Base-by-base conservation (phyloP, 1,284 basidiomycete species). In the Cryptococcus deneoformans region DNA sequence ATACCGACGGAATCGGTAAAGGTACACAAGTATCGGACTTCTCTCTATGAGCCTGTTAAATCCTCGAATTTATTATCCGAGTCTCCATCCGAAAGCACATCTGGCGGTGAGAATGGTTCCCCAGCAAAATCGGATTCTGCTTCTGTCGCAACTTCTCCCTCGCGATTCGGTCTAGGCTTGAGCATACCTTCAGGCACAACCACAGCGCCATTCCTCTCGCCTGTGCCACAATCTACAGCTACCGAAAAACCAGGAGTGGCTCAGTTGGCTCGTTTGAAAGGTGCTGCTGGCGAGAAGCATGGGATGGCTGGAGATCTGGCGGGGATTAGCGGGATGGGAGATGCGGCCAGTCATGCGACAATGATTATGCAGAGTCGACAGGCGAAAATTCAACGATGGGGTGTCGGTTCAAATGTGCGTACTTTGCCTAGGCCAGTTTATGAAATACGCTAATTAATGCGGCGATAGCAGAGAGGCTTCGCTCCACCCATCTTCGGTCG, bases 311-410 rank as follows among this genome's bases (percentile, higher is more conserved):
- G 73, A 69, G 73, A 73, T 58, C 47, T 74, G 24, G 70, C 70
- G 1, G 72, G 71, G 1, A 58, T 71, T 12, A 64, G 62, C 2
- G 56, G 53, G 1, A 68, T 77, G 14, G 77, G 79, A 0, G 81
- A 82, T 63, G 82, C 82, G 42, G 81, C 75, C 0, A 70, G 70
- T 59, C 76, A 81, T 56, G 82, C 82, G 0, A 79, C 77, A 57
- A 80, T 82, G 75, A 82, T 83, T 62, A 75, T 83, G 61, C 80
- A 82, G 60, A 80, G 77, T 52, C 72, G 82, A 24, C 79, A 79
- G 38, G 82, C 82, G 37, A 83, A 83, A 63, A 72, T 83, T 60
- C 80, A 82, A 53, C 77, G 82, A 52, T 83, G 82, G 82, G 70
- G 77, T 57, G 52, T 57, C 2, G 70, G 67, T 47, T 59, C 68